Percentiles rank a stretch among this genome's conserved stretches.
Evolutionary conservation across 371 early-diverging fungal genomes (phyloP).

Genomic region (Syncephalastrum monosporum): DNA sequence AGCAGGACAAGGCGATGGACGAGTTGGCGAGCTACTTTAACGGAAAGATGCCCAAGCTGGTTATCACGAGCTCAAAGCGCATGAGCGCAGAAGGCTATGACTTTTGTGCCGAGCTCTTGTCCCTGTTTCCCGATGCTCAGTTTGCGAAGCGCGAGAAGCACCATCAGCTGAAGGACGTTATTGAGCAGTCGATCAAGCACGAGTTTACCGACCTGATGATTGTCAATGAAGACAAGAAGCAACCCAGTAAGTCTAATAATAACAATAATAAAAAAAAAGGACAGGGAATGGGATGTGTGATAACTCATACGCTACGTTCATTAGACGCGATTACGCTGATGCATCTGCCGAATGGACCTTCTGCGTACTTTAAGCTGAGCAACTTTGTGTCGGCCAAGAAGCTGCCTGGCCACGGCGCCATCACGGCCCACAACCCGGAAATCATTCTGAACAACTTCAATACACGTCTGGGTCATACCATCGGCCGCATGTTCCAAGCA

Average conservation of each 20-base stretch:
- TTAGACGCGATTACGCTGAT: constrained; percentile 89
- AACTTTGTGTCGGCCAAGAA: constrained; percentile 75
- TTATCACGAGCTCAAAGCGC: constrained; percentile 84
- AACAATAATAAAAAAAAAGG: not conserved
- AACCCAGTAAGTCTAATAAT: constrained; percentile 68
- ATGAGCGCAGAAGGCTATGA: constrained; percentile 62
- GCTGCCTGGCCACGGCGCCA: constrained; percentile 82
- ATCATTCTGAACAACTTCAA: constrained; percentile 97
- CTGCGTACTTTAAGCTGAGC: constrained; percentile 93
- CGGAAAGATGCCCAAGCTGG: constrained; percentile 87
- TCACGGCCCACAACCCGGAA: constrained; percentile 91
- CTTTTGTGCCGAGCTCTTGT: constrained; percentile 87
- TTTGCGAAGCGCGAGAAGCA: constrained; percentile 87
- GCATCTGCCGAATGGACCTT: constrained; percentile 96
- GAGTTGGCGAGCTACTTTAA: constrained; percentile 92
- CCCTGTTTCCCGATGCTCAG: constrained; percentile 90
- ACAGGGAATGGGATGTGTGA: not conserved
- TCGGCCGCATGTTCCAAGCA: constrained; percentile 96
- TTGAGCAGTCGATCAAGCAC: constrained; percentile 84
- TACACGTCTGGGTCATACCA: constrained; percentile 94
- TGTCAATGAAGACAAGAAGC: constrained; percentile 90
- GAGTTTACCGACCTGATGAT: constrained; percentile 92
- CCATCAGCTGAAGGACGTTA: constrained; percentile 88
- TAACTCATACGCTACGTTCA: constrained; percentile 5
- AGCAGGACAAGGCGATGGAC: constrained; percentile 88